Evolutionary conservation across 2,329 filamentous ascomycete species (phyloP).

Genomic region (Xylariomycetidae sp.): DNA sequence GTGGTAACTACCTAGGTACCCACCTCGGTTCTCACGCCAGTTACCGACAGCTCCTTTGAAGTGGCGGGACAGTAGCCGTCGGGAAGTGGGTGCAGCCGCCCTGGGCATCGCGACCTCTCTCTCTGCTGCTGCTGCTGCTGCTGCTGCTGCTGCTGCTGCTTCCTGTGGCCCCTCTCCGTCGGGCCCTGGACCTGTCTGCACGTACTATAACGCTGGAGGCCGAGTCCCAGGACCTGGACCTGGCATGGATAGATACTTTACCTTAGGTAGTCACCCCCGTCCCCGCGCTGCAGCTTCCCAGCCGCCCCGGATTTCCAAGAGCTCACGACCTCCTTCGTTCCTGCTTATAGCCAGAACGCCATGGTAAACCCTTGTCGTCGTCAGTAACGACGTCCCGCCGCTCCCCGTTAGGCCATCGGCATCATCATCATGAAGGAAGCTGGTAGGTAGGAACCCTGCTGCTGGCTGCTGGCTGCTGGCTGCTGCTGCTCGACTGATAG

Average conservation of each 20-base stretch:
- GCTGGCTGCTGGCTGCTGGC: conserved; percentile 3
- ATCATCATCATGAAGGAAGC: background rate
- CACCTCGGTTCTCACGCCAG: background rate
- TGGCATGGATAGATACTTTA: conserved; percentile 14
- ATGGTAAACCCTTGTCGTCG: conserved; percentile 1
- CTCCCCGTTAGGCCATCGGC: background rate
- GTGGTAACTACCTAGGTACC: background rate
- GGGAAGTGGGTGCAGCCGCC: conserved; percentile 1
- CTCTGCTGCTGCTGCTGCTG: too few species aligned
- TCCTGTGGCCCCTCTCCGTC: background rate
- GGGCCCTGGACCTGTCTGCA: background rate
- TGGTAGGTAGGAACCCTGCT: conserved; percentile 1
- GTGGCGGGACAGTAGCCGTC: background rate
- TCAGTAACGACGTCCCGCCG: background rate
- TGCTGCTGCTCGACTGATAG: conserved; percentile 1
- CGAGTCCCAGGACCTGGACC: conserved; percentile 7
- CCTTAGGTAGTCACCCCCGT: too few species aligned
- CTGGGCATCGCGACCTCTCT: too few species aligned
- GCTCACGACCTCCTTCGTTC: background rate
- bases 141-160: too few species aligned
- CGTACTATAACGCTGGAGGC: conserved; percentile 4
- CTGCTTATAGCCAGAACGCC: conserved; percentile 9
- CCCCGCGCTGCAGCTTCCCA: conserved; percentile 19
- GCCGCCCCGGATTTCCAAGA: conserved; percentile 12
- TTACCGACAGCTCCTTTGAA: background rate